A percentile compares a stretch with the other conserved stretches of the same genome.
These are phyloP conservation scores for Boletus sp. DNA, from an alignment of 768 basidiomycete species.

Conservation along the genomic window DNA sequence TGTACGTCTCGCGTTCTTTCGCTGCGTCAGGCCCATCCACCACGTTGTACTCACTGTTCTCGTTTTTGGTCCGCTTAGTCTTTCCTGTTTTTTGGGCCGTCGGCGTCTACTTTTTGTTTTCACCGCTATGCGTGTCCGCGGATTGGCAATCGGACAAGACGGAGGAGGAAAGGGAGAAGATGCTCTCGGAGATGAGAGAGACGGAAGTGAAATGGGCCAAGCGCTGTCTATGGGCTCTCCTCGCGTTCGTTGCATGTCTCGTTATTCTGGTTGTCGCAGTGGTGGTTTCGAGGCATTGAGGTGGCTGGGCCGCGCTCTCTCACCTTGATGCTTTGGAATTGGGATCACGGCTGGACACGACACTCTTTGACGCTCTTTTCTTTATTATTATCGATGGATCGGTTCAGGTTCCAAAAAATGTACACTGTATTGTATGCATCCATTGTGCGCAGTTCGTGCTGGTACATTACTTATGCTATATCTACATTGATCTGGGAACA, in stretches of 20 bases:
- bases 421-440: conserved; percentile 4
- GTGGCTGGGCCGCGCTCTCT: conserved; percentile 2
- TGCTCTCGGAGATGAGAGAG: conserved; percentile 45
- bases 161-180: conserved; percentile 43
- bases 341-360: neutral
- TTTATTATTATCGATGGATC: neutral
- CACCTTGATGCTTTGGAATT: neutral
- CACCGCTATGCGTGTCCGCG: conserved; percentile 46
- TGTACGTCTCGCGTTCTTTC: conserved; percentile 34
- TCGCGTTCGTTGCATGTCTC: conserved; percentile 41
- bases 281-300: conserved; percentile 22
- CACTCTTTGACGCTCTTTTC: conserved; percentile 8
- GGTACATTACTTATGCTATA: conserved; percentile 7
- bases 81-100: conserved; percentile 63
- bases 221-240: conserved; percentile 52
- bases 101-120: conserved; percentile 52
- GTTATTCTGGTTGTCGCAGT: conserved; percentile 26
- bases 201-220: conserved; percentile 56
- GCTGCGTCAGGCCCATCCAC: no score
- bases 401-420: neutral
- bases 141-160: conserved; percentile 59
- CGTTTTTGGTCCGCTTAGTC: conserved; percentile 32
- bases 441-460: neutral
- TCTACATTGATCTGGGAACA: neutral
- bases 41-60: neutral